Percentiles rank a stretch among this genome's conserved stretches.
phyloP scores from a whole-genome alignment of 2,329 filamentous ascomycete species.

The Erysiphe pulchra region DNA sequence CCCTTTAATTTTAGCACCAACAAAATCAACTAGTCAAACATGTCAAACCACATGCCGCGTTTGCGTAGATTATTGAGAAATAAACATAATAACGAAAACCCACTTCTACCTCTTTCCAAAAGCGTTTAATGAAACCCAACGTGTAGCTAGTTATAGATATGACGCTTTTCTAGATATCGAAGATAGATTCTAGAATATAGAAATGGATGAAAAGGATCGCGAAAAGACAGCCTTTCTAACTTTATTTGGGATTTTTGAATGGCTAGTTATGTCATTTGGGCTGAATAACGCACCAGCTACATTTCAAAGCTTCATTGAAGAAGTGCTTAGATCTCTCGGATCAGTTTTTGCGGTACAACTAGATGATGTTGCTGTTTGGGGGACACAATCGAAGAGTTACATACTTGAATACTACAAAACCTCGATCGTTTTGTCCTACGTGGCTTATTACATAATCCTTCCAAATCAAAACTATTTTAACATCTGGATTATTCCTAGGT shows the following conservation, averaged over 20 bases:
- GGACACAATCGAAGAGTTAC: neutral
- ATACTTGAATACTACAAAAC: too few species aligned
- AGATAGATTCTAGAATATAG: neutral
- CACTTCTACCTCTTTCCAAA: neutral
- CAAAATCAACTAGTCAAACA: too few species aligned
- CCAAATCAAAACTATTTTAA: too few species aligned
- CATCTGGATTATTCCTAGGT: too few species aligned
- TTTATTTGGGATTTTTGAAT: neutral
- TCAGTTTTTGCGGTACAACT: neutral
- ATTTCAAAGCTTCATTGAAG: slow-evolving; percentile 1
- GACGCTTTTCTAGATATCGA: neutral
- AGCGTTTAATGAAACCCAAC: neutral
- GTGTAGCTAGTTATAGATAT: neutral
- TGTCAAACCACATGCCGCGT: neutral
- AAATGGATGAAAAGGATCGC: neutral
- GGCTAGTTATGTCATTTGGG: slow-evolving; percentile 1
- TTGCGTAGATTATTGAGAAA: neutral
- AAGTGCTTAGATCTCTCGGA: neutral
- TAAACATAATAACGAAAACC: neutral
- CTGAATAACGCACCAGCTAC: neutral
- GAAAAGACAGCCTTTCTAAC: neutral
- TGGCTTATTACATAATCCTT: too few species aligned
- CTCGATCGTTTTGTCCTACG: too few species aligned
- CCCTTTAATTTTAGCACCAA: too few species aligned
- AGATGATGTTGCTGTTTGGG: neutral